Evolutionary conservation across 805 yeast genomes (phyloP).

Genomic region (Saturnispora bothae): DNA sequence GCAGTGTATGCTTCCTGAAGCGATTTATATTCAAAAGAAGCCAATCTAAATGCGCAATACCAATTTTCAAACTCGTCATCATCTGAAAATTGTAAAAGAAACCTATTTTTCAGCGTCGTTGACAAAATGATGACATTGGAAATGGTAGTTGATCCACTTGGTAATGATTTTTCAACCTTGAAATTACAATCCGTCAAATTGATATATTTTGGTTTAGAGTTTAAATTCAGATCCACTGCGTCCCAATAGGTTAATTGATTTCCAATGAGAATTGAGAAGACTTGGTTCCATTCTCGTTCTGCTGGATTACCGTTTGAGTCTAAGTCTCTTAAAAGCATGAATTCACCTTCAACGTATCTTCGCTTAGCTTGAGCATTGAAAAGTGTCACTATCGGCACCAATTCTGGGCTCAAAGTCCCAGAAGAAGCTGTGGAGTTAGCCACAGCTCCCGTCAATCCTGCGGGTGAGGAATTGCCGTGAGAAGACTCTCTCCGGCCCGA

Average conservation of each 20-base stretch:
- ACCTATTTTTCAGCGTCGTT: constrained; percentile 86
- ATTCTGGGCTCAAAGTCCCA: constrained; percentile 26
- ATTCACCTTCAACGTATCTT: constrained; percentile 65
- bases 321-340: constrained; percentile 62
- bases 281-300: constrained; percentile 82
- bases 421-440: background rate
- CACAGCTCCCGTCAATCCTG: background rate
- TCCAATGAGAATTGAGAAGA: constrained; percentile 84
- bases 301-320: constrained; percentile 81
- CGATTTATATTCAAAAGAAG: constrained; percentile 70
- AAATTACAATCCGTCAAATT: constrained; percentile 86
- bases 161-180: constrained; percentile 58
- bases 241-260: constrained; percentile 92
- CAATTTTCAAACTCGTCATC: constrained; percentile 57
- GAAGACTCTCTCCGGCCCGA: background rate
- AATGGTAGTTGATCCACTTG: constrained; percentile 54
- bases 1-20: constrained; percentile 96
- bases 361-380: constrained; percentile 67
- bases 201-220: constrained; percentile 60
- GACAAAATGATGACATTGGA: constrained; percentile 78
- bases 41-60: constrained; percentile 74
- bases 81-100: constrained; percentile 65
- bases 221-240: constrained; percentile 41
- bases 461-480: background rate
- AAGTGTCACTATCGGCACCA: constrained; percentile 63